Evolutionary conservation across 1,139 yeast species (phyloP).

Genomic region (Schizosaccharomyces versatilis): DNA sequence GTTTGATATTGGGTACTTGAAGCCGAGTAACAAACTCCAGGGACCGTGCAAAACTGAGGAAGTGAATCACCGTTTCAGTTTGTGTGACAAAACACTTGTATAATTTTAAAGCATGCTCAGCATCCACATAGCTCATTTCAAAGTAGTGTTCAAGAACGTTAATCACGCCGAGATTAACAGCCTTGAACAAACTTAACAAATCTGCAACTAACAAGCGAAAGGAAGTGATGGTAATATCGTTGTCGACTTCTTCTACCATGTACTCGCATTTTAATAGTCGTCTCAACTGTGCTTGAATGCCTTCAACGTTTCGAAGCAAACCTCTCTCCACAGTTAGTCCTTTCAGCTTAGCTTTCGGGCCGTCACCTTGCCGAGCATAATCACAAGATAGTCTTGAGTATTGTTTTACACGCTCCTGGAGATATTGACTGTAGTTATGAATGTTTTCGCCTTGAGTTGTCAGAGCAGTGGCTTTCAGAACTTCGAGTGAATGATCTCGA

Average conservation of each 20-base stretch:
- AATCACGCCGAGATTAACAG: conserved; percentile 83
- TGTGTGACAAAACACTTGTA: conserved; percentile 70
- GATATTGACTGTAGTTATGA: conserved; percentile 48
- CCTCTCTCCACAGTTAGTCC: conserved; percentile 55
- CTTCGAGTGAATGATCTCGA: conserved; percentile 39
- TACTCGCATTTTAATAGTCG: conserved; percentile 52
- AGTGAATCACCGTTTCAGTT: conserved; percentile 71
- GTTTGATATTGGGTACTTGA: conserved; percentile 86
- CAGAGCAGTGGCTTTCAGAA: conserved; percentile 13
- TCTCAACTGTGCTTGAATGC: conserved; percentile 62
- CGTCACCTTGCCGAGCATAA: conserved; percentile 37
- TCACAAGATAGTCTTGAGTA: conserved; percentile 44
- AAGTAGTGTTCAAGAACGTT: conserved; percentile 80
- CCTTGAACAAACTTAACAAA: conserved; percentile 62
- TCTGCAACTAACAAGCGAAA: conserved; percentile 76
- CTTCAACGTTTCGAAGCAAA: conserved; percentile 58
- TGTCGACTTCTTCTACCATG: conserved; percentile 42
- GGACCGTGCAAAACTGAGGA: conserved; percentile 71
- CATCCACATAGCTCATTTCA: conserved; percentile 71
- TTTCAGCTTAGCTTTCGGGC: conserved; percentile 35
- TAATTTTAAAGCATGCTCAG: conserved; percentile 62
- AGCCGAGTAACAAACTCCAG: conserved; percentile 68
- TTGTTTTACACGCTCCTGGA: conserved; percentile 47
- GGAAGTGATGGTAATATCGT: conserved; percentile 64
- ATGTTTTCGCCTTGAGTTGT: conserved; percentile 19